Percentiles rank a stretch among this genome's conserved stretches.
These are phyloP conservation scores for Annulohypoxylon bovei DNA, from an alignment of 495 filamentous ascomycete species.

Conservation along the genomic window DNA sequence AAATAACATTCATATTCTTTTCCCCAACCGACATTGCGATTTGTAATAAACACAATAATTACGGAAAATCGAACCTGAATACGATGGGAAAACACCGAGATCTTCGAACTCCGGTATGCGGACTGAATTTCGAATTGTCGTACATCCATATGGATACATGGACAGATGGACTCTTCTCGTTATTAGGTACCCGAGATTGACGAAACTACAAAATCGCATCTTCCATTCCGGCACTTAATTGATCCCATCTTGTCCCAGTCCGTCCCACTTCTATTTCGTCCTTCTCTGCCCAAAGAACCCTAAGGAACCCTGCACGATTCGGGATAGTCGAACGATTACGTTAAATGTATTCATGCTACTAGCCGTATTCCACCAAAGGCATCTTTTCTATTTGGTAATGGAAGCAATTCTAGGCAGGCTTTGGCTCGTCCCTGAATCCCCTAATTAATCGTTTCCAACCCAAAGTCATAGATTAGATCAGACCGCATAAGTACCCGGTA, in stretches of 20 bases:
- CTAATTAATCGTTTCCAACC: conserved; percentile 31
- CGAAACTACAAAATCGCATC: not conserved
- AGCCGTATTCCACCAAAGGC: conserved; percentile 44
- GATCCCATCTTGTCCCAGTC: conserved; percentile 9
- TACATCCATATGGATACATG: conserved; percentile 10
- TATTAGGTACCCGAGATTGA: conserved; percentile 19
- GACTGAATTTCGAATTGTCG: not conserved
- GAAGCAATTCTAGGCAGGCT: conserved; percentile 36
- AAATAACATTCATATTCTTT: not conserved
- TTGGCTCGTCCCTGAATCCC: conserved; percentile 35
- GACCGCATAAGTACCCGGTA: conserved; percentile 34
- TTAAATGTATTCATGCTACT: conserved; percentile 58
- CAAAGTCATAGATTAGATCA: conserved; percentile 36
- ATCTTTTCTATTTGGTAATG: conserved; percentile 64
- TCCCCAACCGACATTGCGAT: conserved; percentile 8
- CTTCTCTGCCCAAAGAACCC: conserved; percentile 7
- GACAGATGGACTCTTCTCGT: not conserved
- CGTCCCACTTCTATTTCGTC: conserved; percentile 24
- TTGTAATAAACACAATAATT: conserved; percentile 16
- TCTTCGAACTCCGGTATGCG: not conserved
- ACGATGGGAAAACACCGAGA: not conserved
- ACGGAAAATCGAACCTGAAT: not conserved
- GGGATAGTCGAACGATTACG: conserved; percentile 60
- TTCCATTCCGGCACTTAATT: conserved; percentile 13
- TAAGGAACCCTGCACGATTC: conserved; percentile 50